Evolutionary conservation across 495 filamentous ascomycete genomes (phyloP), one percentile per base, ranked within the genome.

Genomic region (Tuber melanosporum): DNA sequence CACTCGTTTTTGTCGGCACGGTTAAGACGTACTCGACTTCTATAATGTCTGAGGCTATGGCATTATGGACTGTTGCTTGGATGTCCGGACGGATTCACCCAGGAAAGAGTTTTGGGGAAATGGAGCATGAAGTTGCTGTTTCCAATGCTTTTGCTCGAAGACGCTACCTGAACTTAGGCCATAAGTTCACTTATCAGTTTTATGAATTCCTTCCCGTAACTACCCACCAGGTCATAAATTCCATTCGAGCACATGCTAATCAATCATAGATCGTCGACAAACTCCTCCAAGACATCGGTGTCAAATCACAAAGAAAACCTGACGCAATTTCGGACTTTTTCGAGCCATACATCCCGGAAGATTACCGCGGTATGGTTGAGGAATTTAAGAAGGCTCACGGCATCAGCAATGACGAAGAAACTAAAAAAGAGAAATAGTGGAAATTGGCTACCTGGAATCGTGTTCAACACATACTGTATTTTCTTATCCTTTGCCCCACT

Each of bases 361-460:
- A 86, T 62, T 87, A 86, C 76, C 44, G 71, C n/a, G 85, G 85
- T 2, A 77, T 87, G 22, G 79, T 83, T 22, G 80, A 79, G 4
- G 85, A 86, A 78, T 85, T 73, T 57, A 78, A 71, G 69, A 41
- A 46, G 74, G 44, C 20, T 44, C 66, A 62, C 1, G 41, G 62
- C 20, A 70, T 77, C 44, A 36, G 26, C 57, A 19, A 66, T 17
- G 32, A 1, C 26, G 26, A 66, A 66, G 57, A 32, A 66, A 36
- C 14, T 7, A 19, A 26, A 36, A n/a, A 19, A 17, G 26, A 66
- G 26, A 36, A 36, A 26, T 66, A 36, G 39, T 41, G 39, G 8
- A 17, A 36, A 66, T 32, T 6, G 26, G 12, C 8, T 12, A 19
- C 17, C 57, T 19, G 26, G 26, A 36, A 26, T 0, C 26, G 57